These are phyloP conservation scores for Quercus mongolica DNA, from an alignment of 306 rosid species.

Conservation along the genomic window DNA sequence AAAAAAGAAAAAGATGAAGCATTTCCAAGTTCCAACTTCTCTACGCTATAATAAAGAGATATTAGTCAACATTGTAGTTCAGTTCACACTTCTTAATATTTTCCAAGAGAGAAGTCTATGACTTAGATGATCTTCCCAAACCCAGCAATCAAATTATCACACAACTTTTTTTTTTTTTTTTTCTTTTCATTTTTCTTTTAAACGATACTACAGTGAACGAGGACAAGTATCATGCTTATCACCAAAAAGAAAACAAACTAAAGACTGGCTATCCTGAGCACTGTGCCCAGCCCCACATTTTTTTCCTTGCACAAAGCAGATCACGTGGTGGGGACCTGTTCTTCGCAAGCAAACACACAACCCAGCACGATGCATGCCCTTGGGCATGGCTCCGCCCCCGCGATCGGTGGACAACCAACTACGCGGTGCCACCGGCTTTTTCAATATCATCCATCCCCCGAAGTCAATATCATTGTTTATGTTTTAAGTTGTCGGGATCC, in stretches of 20 bases:
- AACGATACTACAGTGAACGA: background rate
- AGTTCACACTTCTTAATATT: too few relatives aligned
- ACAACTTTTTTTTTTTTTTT: too few relatives aligned
- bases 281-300: constrained; percentile 23
- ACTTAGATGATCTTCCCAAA: too few relatives aligned
- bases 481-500: constrained; percentile 21
- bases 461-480: constrained; percentile 32
- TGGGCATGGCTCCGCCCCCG: constrained; percentile 17
- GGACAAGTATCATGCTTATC: background rate
- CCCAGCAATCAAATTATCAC: too few relatives aligned
- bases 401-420: background rate
- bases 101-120: too few relatives aligned
- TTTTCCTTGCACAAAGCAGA: constrained; percentile 19
- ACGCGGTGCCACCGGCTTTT: constrained; percentile 22
- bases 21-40: too few relatives aligned
- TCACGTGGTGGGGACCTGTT: constrained; percentile 39
- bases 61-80: too few relatives aligned
- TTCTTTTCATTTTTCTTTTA: too few relatives aligned
- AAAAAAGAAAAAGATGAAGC: too few relatives aligned
- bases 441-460: background rate
- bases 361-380: constrained; percentile 15
- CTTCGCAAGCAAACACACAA: constrained; percentile 15
- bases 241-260: background rate
- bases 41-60: too few relatives aligned
- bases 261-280: too few relatives aligned